Percentiles rank a stretch among this genome's conserved stretches.
Evolutionary conservation across 164 flowering plant species (phyloP).

Genomic region (Houttuynia cordata): DNA sequence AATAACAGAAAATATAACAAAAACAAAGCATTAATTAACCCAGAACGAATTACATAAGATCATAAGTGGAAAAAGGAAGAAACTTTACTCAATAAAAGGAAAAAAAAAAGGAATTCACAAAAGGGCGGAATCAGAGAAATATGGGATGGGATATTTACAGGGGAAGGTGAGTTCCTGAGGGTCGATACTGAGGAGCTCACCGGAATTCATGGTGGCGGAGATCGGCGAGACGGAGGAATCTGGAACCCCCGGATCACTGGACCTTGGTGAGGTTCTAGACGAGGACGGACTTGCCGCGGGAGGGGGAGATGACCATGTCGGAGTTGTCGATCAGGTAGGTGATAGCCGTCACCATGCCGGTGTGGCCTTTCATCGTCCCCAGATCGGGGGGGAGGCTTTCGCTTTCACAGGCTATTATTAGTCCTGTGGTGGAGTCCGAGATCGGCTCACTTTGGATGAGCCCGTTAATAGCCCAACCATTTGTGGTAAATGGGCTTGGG

Average conservation of each 20-base stretch:
- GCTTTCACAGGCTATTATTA: no score
- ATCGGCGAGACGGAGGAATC: not conserved
- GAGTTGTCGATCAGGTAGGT: constrained; percentile 83
- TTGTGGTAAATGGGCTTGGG: no score
- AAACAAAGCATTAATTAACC: not conserved
- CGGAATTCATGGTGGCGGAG: constrained; percentile 17
- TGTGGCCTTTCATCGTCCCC: constrained; percentile 73
- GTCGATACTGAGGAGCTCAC: constrained; percentile 26
- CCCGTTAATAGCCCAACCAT: no score
- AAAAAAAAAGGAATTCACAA: no score
- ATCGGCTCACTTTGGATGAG: no score
- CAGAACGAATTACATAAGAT: not conserved
- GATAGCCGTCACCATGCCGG: constrained; percentile 82
- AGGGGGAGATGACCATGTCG: constrained; percentile 72
- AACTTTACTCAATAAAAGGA: not conserved
- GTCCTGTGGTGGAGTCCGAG: no score
- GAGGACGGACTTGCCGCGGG: constrained; percentile 81
- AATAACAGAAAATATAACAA: not conserved
- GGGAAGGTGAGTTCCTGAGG: no score
- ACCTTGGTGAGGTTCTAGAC: constrained; percentile 69
- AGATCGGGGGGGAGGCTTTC: no score
- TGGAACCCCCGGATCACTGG: not conserved
- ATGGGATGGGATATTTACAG: no score
- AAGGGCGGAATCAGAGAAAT: no score
- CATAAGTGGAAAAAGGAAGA: not conserved